Conservation (phyloP, 2,329 filamentous ascomycete genomes). For the Sarocladium oryzae region DNA sequence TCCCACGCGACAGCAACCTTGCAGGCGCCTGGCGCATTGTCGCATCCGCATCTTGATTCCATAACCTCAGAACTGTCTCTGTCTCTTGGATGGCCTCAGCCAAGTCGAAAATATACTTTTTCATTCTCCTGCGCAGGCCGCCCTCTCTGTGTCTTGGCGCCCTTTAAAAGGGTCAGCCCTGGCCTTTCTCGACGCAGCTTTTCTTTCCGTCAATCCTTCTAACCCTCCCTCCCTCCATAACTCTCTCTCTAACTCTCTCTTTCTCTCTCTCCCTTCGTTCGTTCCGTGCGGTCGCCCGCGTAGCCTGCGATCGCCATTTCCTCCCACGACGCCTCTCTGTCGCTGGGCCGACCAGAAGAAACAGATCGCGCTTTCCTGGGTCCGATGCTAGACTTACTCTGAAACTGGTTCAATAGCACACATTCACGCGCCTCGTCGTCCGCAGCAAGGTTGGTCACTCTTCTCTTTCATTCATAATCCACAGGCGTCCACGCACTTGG, state of each 20-base stretch:
- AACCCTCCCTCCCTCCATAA: neutral
- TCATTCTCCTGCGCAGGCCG: neutral
- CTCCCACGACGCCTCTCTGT: neutral
- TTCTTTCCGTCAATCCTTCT: neutral
- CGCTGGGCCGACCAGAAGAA: neutral
- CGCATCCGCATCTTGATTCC: constrained; percentile 1
- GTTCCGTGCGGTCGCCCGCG: too few relatives aligned
- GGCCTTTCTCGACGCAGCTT: neutral
- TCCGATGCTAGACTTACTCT: neutral
- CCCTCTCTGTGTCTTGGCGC: neutral
- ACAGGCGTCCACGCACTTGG: neutral
- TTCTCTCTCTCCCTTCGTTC: too few relatives aligned
- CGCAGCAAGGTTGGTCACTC: neutral
- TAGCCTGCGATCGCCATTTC: neutral
- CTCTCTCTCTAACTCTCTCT: too few relatives aligned
- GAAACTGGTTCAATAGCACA: neutral
- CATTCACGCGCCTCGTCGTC: neutral
- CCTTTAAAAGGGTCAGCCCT: constrained; percentile 1
- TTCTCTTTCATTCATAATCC: neutral
- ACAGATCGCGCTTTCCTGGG: neutral
- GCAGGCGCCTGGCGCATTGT: neutral
- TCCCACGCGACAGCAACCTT: constrained; percentile 2
- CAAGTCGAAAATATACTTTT: neutral
- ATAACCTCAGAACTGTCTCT: neutral
- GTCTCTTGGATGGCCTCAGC: neutral